phyloP scores from a whole-genome alignment of 345 rosid genomes.

The Kernera saxatilis region DNA sequence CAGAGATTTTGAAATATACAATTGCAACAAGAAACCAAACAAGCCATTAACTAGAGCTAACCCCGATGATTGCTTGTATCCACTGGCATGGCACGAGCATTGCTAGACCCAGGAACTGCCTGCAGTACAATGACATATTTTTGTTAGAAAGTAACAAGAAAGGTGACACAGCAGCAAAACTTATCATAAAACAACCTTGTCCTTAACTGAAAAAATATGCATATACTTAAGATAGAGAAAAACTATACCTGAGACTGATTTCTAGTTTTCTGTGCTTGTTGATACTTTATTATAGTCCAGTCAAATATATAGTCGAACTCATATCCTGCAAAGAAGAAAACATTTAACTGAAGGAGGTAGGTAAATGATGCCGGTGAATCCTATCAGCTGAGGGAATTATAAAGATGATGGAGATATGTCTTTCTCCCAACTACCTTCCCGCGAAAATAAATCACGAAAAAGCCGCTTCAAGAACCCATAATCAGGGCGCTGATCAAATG shows the following conservation, averaged over 20 bases:
- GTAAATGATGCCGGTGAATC: background rate
- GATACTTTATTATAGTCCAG: slow-evolving; percentile 94
- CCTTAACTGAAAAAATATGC: background rate
- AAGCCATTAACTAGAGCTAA: slow-evolving; percentile 32
- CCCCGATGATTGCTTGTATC: slow-evolving; percentile 62
- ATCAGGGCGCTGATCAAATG: slow-evolving; percentile 90
- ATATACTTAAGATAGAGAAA: background rate
- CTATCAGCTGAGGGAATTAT: background rate
- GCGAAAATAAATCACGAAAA: slow-evolving; percentile 72
- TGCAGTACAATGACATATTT: slow-evolving; percentile 28
- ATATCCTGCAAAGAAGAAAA: slow-evolving; percentile 48
- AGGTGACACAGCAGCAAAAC: background rate
- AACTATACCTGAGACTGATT: slow-evolving; percentile 46
- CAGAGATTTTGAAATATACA: background rate
- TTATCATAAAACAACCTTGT: background rate
- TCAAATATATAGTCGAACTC: slow-evolving; percentile 83
- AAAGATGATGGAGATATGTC: background rate
- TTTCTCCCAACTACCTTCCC: slow-evolving; percentile 52
- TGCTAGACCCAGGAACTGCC: slow-evolving; percentile 69
- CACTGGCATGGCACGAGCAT: slow-evolving; percentile 44
- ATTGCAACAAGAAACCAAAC: background rate
- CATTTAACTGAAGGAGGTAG: background rate
- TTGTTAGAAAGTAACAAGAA: background rate
- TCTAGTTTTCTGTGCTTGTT: slow-evolving; percentile 66
- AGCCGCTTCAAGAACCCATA: slow-evolving; percentile 89